Base-by-base conservation (phyloP, 331 rosid species). In the Arachis monticola region DNA sequence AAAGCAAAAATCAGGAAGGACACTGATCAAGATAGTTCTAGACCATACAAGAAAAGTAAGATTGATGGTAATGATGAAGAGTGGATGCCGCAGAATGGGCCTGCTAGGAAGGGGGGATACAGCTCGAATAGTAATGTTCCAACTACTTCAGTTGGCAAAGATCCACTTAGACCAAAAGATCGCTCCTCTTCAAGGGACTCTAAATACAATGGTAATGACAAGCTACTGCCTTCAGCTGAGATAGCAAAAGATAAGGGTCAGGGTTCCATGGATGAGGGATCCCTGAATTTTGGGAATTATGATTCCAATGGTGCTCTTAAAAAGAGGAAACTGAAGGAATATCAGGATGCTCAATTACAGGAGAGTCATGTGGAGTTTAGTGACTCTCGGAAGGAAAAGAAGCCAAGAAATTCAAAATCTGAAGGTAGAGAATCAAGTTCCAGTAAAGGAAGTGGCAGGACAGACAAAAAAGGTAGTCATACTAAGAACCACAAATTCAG, bases 391-490 rank as follows among this genome's bases (percentile, higher is more conserved):
- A 90, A 84, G 86, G 97, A 89, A 78, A 95, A 86, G 85, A 89
- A 92, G 77, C 77, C 84, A 14, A 92, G 85, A 82, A 42, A 53
- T 55, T 92, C 94, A 73, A 96, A 87, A 84, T 86, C 89, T 58
- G 93, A 85, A 6, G 93, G 89, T 62, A 88, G 89, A 79, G 97
- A 92, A 65, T 89, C 93, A 53, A 84, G 90, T 81, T 82, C 85
- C 60, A 92, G 96, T 82, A 87, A 88, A 82, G 91, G 93, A 58
- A 82, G 83, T 66, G 88, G 85, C 59, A 85, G 91, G 84, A 58
- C 86, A 40, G 91, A 92, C 83, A 92, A 81, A 80, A 92, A 86
- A 73, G 64, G 74, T 69, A 83, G 88, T 48, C 97, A 80, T 72
- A 50, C 80, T 66, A 90, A 90, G 87, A 83, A 80, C 81, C 84